Base-by-base conservation (phyloP, 108 stramenopile species). In the Discostella pseudostelligera region DNA sequence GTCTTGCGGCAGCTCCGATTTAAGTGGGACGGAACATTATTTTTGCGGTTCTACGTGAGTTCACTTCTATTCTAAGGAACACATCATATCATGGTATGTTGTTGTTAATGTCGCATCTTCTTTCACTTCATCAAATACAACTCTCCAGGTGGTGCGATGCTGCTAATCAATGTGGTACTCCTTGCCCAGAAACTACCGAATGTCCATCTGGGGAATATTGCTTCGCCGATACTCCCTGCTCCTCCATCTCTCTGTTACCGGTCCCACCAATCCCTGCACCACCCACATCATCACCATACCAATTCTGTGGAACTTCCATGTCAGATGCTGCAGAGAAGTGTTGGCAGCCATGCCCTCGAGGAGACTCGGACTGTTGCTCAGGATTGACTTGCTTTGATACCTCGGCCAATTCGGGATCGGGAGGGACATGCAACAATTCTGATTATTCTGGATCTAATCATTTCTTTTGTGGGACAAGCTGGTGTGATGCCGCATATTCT, bases 391-490 rank as follows among this genome's bases (percentile, higher is more conserved):
- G 76, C 54, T 69, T 65, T 65, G 68, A 77, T 48, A 77, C 76
- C 2, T 54, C 71, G 22, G 0, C 46, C 17, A 26, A 32, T n/a
- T 46, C 44, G 6, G 10, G 12, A 20, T n/a, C 44, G 20, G 59
- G 56, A 12, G 43, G 21, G 3, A 40, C 55, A 1, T 36, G 57
- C 32, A 37, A 45, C 16, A 39, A 24, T 20, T 50, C 68, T 16
- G 63, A 69, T 28, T 69, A 59, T 60, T 53, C 62, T 16, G 76
- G 83, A 24, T 68, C 58, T 39, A 62, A 76, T 12, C 82, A 89
- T 48, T 90, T 84, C 69, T 93, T 69, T 62, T 93, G 92, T 44
- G 92, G 92, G n/a, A 71, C 26, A 0, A 79, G 81, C 36, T 93
- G 92, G 92, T 86, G 89, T 55, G 68, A 90, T 78, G 92, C 92